A percentile compares a stretch with the other conserved stretches of the same genome.
phyloP scores from a whole-genome alignment of 2,329 filamentous ascomycete genomes.

The Cladosporium sp. region DNA sequence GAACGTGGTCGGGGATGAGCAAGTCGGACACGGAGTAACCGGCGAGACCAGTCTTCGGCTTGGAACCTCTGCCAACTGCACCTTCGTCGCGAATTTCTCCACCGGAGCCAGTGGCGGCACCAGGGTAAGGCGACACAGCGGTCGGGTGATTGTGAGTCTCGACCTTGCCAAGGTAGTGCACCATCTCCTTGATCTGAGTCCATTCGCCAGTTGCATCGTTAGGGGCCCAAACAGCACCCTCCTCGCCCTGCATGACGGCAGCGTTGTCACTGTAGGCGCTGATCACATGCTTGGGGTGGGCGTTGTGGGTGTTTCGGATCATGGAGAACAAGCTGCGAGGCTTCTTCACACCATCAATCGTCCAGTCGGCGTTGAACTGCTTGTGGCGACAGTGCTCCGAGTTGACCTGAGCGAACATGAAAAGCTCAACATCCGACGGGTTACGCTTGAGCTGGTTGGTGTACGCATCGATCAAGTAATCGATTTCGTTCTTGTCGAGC shows the following conservation, averaged over 20 bases:
- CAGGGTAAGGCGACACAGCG: slow-evolving; percentile 86
- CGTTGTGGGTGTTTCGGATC: slow-evolving; percentile 90
- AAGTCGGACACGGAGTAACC: slow-evolving; percentile 96
- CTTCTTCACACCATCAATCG: slow-evolving; percentile 79
- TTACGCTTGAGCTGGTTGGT: slow-evolving; percentile 56
- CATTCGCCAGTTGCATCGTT: slow-evolving; percentile 81
- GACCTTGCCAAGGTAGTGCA: slow-evolving; percentile 87
- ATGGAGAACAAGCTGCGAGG: slow-evolving; percentile 81
- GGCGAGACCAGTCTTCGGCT: slow-evolving; percentile 82
- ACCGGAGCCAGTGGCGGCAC: slow-evolving; percentile 89
- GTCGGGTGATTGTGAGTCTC: slow-evolving; percentile 98
- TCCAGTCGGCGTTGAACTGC: slow-evolving; percentile 96
- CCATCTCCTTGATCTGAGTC: slow-evolving; percentile 76
- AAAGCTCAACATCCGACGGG: slow-evolving; percentile 87
- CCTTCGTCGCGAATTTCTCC: slow-evolving; percentile 96
- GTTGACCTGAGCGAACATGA: slow-evolving; percentile 99
- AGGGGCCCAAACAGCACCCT: slow-evolving; percentile 77
- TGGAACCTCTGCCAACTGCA: slow-evolving; percentile 85
- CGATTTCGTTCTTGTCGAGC: slow-evolving; percentile 80
- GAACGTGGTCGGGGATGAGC: slow-evolving; percentile 71
- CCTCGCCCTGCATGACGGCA: slow-evolving; percentile 73
- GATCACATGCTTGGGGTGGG: slow-evolving; percentile 70
- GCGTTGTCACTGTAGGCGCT: slow-evolving; percentile 98
- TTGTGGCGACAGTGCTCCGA: slow-evolving; percentile 88
- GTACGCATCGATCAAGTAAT: slow-evolving; percentile 86